These are phyloP conservation scores for Populus tremula DNA, from an alignment of 345 rosid genomes.

Conservation along the genomic window DNA sequence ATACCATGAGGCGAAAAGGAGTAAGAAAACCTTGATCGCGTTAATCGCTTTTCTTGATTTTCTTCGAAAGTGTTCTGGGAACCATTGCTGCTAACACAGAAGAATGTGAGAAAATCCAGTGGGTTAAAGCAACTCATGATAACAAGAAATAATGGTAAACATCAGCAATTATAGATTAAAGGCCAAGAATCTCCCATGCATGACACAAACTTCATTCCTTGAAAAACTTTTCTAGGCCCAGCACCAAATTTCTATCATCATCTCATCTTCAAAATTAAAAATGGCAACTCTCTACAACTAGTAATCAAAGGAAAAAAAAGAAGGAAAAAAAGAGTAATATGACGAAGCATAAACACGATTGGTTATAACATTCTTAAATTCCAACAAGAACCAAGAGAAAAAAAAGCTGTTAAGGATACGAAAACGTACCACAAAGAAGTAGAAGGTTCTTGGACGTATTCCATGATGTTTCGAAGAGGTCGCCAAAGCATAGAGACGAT, in stretches of 20 bases:
- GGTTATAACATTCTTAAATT: background rate
- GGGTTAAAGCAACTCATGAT: background rate
- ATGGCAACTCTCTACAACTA: background rate
- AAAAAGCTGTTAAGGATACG: background rate
- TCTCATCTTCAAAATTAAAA: background rate
- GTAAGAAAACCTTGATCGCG: conserved; percentile 48
- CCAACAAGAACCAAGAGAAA: background rate
- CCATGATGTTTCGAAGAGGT: conserved; percentile 14
- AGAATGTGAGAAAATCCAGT: background rate
- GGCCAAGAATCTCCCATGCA: too few species aligned
- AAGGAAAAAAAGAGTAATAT: background rate
- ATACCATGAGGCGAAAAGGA: conserved; percentile 50
- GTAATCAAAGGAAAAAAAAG: background rate
- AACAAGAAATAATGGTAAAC: background rate
- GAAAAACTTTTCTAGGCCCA: background rate
- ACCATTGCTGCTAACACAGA: conserved; percentile 27
- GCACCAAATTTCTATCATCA: background rate
- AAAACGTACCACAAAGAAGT: background rate
- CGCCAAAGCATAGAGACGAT: conserved; percentile 11
- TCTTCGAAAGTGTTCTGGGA: conserved; percentile 24
- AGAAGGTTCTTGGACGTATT: conserved; percentile 6
- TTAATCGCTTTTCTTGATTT: conserved; percentile 27
- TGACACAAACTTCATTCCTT: too few species aligned
- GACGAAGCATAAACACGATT: too few species aligned
- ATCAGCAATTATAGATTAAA: background rate